Conservation (phyloP, 2,329 filamentous ascomycete species). For the Dendrostoma leiphaemia region DNA sequence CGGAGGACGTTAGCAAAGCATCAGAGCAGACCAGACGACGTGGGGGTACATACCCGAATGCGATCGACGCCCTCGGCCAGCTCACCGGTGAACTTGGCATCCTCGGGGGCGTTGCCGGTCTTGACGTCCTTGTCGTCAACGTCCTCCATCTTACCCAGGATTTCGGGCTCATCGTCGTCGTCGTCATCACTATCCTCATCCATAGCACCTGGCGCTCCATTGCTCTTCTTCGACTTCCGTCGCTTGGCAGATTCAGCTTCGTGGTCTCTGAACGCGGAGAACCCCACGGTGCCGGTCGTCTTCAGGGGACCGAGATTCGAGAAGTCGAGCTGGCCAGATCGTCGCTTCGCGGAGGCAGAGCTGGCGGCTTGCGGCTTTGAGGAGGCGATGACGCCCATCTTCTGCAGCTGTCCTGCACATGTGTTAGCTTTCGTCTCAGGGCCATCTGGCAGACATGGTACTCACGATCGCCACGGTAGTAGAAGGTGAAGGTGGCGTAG, state of each 20-base stretch:
- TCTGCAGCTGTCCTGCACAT: conserved; percentile 79
- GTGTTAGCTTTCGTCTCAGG: conserved; percentile 21
- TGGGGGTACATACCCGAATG: conserved; percentile 62
- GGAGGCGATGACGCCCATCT: conserved; percentile 84
- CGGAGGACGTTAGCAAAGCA: conserved; percentile 24
- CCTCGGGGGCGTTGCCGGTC: conserved; percentile 62
- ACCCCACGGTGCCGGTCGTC: conserved; percentile 83
- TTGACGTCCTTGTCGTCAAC: conserved; percentile 60
- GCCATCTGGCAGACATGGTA: conserved; percentile 25
- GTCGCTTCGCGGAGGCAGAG: conserved; percentile 66
- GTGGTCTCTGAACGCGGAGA: conserved; percentile 80
- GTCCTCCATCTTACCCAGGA: conserved; percentile 64
- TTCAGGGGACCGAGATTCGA: conserved; percentile 81
- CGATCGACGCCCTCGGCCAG: conserved; percentile 78
- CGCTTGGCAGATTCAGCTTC: conserved; percentile 54
- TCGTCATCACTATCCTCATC: conserved; percentile 71
- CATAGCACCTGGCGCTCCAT: conserved; percentile 55
- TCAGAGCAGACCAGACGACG: background rate
- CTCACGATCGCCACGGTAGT: conserved; percentile 93
- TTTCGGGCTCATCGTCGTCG: conserved; percentile 63
- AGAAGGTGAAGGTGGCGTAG: conserved; percentile 95
- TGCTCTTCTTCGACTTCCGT: conserved; percentile 62
- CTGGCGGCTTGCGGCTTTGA: conserved; percentile 63
- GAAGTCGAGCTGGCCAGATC: conserved; percentile 82
- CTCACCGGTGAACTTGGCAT: conserved; percentile 70